Percentiles rank a stretch among this genome's conserved stretches.
These are phyloP conservation scores for Teratosphaeriaceae sp. DNA, from an alignment of 2,329 filamentous ascomycete genomes.

Conservation along the genomic window DNA sequence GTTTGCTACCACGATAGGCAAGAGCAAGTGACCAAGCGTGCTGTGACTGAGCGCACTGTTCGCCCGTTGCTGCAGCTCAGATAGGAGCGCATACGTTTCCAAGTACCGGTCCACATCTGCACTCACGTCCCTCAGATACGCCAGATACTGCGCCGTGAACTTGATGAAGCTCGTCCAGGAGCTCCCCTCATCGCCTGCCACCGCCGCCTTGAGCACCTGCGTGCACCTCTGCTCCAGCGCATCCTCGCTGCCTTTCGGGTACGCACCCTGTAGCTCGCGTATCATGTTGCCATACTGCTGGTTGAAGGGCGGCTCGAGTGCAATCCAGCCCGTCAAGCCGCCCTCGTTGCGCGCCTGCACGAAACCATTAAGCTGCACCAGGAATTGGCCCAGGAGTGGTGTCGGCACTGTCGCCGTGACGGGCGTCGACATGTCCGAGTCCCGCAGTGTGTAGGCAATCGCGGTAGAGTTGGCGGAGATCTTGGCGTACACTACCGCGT, in stretches of 20 bases:
- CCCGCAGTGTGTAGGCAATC: neutral
- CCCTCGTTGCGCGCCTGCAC: conserved; percentile 58
- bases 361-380: conserved; percentile 56
- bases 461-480: neutral
- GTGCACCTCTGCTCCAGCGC: conserved; percentile 59
- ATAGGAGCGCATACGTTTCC: conserved; percentile 67
- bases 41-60: conserved; percentile 75
- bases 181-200: conserved; percentile 57
- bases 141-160: conserved; percentile 75
- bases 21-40: conserved; percentile 70
- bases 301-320: conserved; percentile 65
- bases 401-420: conserved; percentile 36
- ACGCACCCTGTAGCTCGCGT: conserved; percentile 57
- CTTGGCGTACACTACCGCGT: conserved; percentile 5
- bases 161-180: conserved; percentile 72
- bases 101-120: conserved; percentile 69
- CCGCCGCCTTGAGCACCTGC: conserved; percentile 56
- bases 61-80: conserved; percentile 70
- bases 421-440: no score
- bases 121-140: conserved; percentile 75
- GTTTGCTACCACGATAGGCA: conserved; percentile 76
- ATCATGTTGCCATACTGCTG: conserved; percentile 62
- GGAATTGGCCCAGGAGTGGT: conserved; percentile 61
- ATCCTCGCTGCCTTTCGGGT: conserved; percentile 42
- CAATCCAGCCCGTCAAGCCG: conserved; percentile 61